A percentile compares a stretch with the other conserved stretches of the same genome.
phyloP scores from a whole-genome alignment of 1,284 basidiomycete species.

The Leccinum ponderosum region DNA sequence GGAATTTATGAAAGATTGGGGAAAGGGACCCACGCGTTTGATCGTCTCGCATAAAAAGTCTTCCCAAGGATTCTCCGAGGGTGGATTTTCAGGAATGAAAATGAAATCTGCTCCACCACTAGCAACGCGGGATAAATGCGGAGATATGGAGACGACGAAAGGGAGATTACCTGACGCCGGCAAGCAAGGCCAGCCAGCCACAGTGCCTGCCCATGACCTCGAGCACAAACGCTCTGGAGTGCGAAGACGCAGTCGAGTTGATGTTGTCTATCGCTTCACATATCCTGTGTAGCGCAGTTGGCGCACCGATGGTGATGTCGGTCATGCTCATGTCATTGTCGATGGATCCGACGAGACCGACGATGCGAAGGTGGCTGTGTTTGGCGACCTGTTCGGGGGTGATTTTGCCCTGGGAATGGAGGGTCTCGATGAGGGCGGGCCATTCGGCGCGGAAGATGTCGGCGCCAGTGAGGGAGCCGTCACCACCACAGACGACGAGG shows the following conservation, averaged over 20 bases:
- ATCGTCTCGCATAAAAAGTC: constrained; percentile 91
- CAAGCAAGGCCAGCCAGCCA: constrained; percentile 95
- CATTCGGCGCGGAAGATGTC: constrained; percentile 94
- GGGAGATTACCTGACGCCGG: constrained; percentile 75
- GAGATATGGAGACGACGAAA: background rate
- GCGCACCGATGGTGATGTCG: constrained; percentile 95
- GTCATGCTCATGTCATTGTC: constrained; percentile 99
- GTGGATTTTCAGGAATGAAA: constrained; percentile 95
- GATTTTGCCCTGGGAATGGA: constrained; percentile 74
- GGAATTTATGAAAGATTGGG: background rate
- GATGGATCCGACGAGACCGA: constrained; percentile 96
- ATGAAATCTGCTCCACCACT: constrained; percentile 96
- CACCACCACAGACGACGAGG: constrained; percentile 95
- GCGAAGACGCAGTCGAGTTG: constrained; percentile 93
- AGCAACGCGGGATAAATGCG: constrained; percentile 12
- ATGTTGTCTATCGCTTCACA: constrained; percentile 99
- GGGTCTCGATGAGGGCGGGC: constrained; percentile 77
- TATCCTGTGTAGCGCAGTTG: constrained; percentile 94
- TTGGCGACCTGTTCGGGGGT: constrained; percentile 68
- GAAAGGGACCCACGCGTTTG: constrained; percentile 53
- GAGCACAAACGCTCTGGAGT: constrained; percentile 96
- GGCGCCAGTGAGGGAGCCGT: constrained; percentile 95
- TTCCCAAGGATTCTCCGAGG: constrained; percentile 81
- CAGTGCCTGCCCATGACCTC: constrained; percentile 99
- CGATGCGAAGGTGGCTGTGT: constrained; percentile 90